Base-by-base conservation (phyloP, 169 alveolate genomes). In the Cystoisospora suis region DNA sequence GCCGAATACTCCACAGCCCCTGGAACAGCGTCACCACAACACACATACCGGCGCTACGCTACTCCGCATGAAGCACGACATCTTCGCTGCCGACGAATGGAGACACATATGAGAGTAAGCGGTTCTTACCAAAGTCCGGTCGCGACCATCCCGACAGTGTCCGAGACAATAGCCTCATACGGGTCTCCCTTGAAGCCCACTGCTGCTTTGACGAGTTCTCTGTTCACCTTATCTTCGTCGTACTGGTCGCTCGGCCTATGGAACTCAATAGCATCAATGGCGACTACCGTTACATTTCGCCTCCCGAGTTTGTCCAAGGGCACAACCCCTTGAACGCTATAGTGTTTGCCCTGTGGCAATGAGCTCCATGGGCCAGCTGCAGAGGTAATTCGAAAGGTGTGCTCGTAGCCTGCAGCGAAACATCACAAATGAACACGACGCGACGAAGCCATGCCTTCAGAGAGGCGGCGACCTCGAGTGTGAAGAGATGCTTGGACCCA, bases 161-260 rank as follows among this genome's bases (percentile, higher is more conserved):
- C 58, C 20, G 46, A 42, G 23, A 72, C 47, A 40, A 32, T 53
- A 29, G 38, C 79, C 36, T 87, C 91, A 44, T 32, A 87, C 17
- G 91, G 91, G 91, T 87, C 91, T 5, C 91, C 91, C 53, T 87
- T 79, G 46, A 87, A 87, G 75, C 91, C 91, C 15, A 87, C 58
- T 15, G 75, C 77, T 15, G 91, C 91, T 65, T 87, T 87, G 36
- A 87, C 46, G 65, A 87, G 29, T 79, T 87, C 91, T 23, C 91
- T 34, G 49, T 87, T 36, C 87, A 87, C 58, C 56, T 7, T 69
- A 27, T 34, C 59, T 38, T 4, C 44, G 4, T 70, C 34, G 72
- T 47, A 87, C 34, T 87, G 91, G 34, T 32, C 27, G 46, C 12
- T 34, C 42, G 6, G 23, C 0, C 6, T 29, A 72, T 9, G 23